These are phyloP conservation scores for Fraxinus excelsior DNA, from an alignment of 257 asterid species.

Conservation along the genomic window DNA sequence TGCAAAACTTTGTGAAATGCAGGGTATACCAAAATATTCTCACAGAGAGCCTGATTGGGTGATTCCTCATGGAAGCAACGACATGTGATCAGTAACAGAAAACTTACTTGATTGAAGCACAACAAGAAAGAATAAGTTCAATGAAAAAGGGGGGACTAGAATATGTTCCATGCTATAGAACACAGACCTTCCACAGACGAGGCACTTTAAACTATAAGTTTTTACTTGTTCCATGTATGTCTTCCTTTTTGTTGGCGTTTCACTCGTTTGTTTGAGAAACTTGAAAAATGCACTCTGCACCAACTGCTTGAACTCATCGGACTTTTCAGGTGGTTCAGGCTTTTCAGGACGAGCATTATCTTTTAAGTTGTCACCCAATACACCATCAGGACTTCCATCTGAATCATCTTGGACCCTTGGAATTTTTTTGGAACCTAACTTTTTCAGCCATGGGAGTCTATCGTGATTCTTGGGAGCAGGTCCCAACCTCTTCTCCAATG, in stretches of 20 bases:
- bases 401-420: constrained; percentile 33
- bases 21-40: constrained; percentile 21
- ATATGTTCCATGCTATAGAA: constrained; percentile 42
- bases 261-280: constrained; percentile 62
- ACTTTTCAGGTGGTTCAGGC: constrained; percentile 63
- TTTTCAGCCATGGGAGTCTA: constrained; percentile 57
- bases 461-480: constrained; percentile 44
- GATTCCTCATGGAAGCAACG: constrained; percentile 12
- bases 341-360: constrained; percentile 36
- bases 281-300: constrained; percentile 60
- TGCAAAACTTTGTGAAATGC: constrained; percentile 16
- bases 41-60: constrained; percentile 21
- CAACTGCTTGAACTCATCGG: constrained; percentile 71
- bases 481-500: constrained; percentile 56
- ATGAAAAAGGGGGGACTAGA: constrained; percentile 25
- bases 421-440: constrained; percentile 23
- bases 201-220: constrained; percentile 66
- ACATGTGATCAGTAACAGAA: constrained; percentile 26
- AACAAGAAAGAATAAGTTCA: constrained; percentile 28
- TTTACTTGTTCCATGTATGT: constrained; percentile 50
- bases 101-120: constrained; percentile 24
- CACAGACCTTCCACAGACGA: constrained; percentile 77
- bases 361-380: constrained; percentile 36
- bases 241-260: constrained; percentile 52
- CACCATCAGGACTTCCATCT: constrained; percentile 34